phyloP scores from a whole-genome alignment of 75 land plant genomes.

The Pseudotsuga menziesii region DNA sequence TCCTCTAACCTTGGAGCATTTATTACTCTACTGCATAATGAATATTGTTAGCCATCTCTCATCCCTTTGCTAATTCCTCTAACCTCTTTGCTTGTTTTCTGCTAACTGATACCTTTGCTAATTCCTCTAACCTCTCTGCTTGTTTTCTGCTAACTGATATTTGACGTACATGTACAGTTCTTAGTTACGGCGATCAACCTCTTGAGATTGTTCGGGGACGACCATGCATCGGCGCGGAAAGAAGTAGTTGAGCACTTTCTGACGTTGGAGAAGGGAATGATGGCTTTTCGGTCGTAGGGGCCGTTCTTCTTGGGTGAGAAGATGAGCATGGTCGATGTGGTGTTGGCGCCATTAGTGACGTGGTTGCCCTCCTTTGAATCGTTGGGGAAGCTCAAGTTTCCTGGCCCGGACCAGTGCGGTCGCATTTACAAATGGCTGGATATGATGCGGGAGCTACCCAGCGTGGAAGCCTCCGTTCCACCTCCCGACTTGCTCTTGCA shows the following conservation, averaged over 20 bases:
- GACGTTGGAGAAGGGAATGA: background rate
- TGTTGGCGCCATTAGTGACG: background rate
- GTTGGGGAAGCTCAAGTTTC: background rate
- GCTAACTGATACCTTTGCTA: no score
- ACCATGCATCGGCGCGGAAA: background rate
- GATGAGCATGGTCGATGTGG: background rate
- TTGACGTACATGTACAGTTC: background rate
- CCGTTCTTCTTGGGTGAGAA: background rate
- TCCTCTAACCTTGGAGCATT: no score
- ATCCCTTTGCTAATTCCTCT: no score
- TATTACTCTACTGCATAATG: no score
- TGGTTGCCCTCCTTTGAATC: background rate
- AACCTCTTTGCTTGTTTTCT: no score
- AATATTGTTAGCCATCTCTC: no score
- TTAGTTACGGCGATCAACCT: background rate
- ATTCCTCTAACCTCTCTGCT: background rate
- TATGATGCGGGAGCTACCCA: background rate
- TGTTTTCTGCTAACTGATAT: no score
- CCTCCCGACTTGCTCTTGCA: background rate
- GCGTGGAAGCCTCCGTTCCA: background rate
- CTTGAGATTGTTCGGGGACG: background rate
- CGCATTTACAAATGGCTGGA: no score
- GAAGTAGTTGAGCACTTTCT: background rate
- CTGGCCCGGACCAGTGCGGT: background rate
- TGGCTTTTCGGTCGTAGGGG: background rate